phyloP scores from a whole-genome alignment of 257 asterid species.

The Solanum raphanifolium region DNA sequence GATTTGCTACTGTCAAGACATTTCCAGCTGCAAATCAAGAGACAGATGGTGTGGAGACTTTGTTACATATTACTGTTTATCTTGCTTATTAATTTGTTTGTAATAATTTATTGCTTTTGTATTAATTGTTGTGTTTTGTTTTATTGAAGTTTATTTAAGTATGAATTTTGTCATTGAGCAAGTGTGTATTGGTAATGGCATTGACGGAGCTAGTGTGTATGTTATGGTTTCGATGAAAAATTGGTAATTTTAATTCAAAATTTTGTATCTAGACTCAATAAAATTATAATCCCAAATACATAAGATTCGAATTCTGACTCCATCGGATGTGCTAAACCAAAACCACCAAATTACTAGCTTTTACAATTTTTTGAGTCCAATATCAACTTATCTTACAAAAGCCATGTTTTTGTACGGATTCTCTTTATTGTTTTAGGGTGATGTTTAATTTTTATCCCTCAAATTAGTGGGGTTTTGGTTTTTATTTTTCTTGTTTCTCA shows the following conservation, averaged over 20 bases:
- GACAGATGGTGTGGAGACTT: constrained; percentile 84
- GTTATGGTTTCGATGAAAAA: no score
- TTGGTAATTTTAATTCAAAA: not conserved
- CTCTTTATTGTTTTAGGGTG: not conserved
- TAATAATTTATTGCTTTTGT: not conserved
- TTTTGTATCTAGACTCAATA: not conserved
- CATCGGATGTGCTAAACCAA: not conserved
- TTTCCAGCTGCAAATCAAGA: constrained; percentile 33
- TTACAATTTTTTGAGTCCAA: not conserved
- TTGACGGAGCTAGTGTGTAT: no score
- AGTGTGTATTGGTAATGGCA: no score
- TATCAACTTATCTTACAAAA: not conserved
- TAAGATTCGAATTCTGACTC: not conserved
- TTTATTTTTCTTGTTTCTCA: not conserved
- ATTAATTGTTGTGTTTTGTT: not conserved
- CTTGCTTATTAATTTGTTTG: constrained; percentile 35
- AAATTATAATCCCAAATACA: not conserved
- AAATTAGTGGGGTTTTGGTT: not conserved
- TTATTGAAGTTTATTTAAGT: not conserved
- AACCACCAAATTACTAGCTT: not conserved
- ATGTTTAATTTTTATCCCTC: not conserved
- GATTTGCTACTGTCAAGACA: constrained; percentile 59
- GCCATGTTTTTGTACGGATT: not conserved
- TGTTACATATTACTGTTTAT: constrained; percentile 46
- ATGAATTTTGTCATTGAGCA: not conserved